Evolutionary conservation across 495 filamentous ascomycete genomes (phyloP).

Genomic region (Penicillium subrubescens): DNA sequence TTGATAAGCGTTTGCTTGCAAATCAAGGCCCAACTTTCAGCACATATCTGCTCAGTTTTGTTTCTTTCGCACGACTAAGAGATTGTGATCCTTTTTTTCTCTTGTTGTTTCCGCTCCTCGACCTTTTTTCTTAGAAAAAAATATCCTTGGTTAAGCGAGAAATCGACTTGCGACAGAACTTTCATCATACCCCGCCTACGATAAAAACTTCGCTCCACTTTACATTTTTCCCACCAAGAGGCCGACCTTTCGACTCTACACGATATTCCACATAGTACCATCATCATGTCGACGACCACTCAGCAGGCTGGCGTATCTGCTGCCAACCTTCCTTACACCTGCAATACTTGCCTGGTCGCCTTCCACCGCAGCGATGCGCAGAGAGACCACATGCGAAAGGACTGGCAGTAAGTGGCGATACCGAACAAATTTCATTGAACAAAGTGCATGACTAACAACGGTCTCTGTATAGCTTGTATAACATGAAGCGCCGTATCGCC

Average conservation of each 20-base stretch:
- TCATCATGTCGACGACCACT: conserved; percentile 25
- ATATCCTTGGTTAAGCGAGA: neutral
- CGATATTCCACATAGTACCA: conserved; percentile 5
- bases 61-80: neutral
- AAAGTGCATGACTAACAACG: neutral
- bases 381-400: conserved; percentile 90
- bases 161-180: conserved; percentile 18
- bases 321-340: conserved; percentile 78
- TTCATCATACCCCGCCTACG: conserved; percentile 34
- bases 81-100: neutral
- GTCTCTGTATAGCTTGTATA: conserved; percentile 72
- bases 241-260: conserved; percentile 7
- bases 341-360: conserved; percentile 96
- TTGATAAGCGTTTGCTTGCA: conserved; percentile 21
- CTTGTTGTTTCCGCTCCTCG: neutral
- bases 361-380: conserved; percentile 94
- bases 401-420: conserved; percentile 84
- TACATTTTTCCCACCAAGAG: conserved; percentile 15
- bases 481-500: conserved; percentile 93
- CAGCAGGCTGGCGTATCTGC: conserved; percentile 35
- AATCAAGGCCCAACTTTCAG: neutral
- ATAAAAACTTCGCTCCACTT: conserved; percentile 26
- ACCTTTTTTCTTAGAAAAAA: neutral
- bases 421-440: neutral
- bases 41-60: neutral